Evolutionary conservation across 257 asterid species (phyloP).

Genomic region (Penstemon eatonii): DNA sequence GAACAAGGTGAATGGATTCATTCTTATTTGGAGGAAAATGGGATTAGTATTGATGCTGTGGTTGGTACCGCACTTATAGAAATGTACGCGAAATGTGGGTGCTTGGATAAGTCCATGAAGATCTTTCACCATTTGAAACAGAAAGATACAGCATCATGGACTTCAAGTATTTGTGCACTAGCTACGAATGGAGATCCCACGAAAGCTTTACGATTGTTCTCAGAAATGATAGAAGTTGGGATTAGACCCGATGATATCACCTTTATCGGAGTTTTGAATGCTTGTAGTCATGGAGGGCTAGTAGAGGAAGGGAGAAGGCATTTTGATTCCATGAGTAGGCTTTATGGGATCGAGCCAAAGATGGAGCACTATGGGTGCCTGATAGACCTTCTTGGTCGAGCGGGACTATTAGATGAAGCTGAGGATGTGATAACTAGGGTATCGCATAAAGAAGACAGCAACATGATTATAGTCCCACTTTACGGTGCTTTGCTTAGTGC

Average conservation of each 20-base stretch:
- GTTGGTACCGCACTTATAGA: conserved; percentile 85
- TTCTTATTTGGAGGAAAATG: conserved; percentile 48
- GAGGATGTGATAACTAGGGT: conserved; percentile 48
- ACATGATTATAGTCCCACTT: conserved; percentile 48
- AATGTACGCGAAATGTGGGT: conserved; percentile 89
- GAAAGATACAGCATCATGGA: conserved; percentile 76
- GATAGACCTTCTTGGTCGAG: conserved; percentile 80
- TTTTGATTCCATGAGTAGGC: conserved; percentile 59
- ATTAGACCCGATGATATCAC: conserved; percentile 74
- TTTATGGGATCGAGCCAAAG: conserved; percentile 62
- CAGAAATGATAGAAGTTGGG: conserved; percentile 62
- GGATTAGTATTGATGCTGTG: conserved; percentile 55
- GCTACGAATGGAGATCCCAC: conserved; percentile 66
- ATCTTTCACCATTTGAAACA: conserved; percentile 55
- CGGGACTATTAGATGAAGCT: conserved; percentile 80
- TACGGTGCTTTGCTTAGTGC: conserved; percentile 83
- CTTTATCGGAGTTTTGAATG: conserved; percentile 73
- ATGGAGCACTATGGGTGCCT: conserved; percentile 80
- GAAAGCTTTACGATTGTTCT: conserved; percentile 59
- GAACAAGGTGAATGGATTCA: conserved; percentile 83
- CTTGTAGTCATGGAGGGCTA: conserved; percentile 87
- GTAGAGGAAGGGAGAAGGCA: conserved; percentile 74
- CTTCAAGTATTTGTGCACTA: conserved; percentile 65
- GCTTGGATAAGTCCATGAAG: conserved; percentile 54
- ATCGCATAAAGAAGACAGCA: conserved; percentile 34